Conservation (phyloP, 2,329 filamentous ascomycete species). For the Blumeria hordei region DNA sequence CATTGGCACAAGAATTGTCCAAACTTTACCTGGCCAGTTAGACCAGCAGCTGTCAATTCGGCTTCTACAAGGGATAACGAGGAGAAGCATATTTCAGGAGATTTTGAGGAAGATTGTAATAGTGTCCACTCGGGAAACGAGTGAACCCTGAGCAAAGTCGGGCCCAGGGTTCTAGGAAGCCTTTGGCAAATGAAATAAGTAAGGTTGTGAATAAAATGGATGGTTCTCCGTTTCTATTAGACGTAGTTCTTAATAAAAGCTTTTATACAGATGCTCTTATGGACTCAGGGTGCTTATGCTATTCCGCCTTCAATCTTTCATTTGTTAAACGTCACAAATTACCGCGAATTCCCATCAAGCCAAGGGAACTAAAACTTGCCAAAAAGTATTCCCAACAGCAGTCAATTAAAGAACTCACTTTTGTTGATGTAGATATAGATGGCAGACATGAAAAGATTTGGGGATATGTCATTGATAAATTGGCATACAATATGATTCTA, state of each 20-base stretch:
- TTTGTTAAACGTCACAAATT: not conserved
- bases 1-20: not conserved
- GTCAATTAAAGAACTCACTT: not conserved
- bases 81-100: not conserved
- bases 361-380: not conserved
- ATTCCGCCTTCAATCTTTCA: not conserved
- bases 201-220: not conserved
- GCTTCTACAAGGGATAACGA: not conserved
- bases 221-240: not conserved
- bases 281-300: not conserved
- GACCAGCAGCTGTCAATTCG: not conserved
- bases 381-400: not conserved
- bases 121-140: not conserved
- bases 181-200: not conserved
- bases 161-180: not conserved
- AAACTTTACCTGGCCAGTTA: not conserved
- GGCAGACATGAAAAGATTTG: not conserved
- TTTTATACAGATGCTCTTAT: not conserved
- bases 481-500: not conserved
- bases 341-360: not conserved
- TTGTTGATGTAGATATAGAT: not conserved
- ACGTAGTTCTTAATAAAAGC: not conserved
- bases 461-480: not conserved
- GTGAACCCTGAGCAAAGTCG: not conserved
- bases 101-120: not conserved